These are phyloP conservation scores for Grammothele lineata DNA, from an alignment of 768 basidiomycete genomes.

Conservation along the genomic window DNA sequence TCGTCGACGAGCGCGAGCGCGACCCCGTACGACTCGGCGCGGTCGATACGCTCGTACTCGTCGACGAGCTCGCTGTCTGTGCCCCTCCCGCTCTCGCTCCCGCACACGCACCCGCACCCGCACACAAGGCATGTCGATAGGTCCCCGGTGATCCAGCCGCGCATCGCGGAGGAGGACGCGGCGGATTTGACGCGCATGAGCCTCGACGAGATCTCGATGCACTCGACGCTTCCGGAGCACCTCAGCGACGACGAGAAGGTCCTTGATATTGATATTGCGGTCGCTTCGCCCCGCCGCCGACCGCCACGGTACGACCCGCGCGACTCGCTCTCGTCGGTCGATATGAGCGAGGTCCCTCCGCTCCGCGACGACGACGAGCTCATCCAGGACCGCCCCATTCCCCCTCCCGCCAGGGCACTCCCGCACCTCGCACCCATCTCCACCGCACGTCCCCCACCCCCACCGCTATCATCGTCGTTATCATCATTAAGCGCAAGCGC, in stretches of 20 bases:
- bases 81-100: no score
- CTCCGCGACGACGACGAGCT: conserved; percentile 25
- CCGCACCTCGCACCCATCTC: no score
- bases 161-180: conserved; percentile 30
- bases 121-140: conserved; percentile 8
- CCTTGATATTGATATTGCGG: conserved; percentile 13
- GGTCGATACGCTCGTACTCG: conserved; percentile 24
- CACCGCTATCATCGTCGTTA: no score
- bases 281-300: conserved; percentile 3
- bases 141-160: conserved; percentile 21
- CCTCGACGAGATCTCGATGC: conserved; percentile 25
- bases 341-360: conserved; percentile 28
- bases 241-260: conserved; percentile 20
- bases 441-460: conserved; percentile 1
- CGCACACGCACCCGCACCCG: no score
- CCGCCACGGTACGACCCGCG: conserved; percentile 1
- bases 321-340: conserved; percentile 28
- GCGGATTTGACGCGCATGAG: conserved; percentile 21
- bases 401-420: no score
- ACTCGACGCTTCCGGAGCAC: conserved; percentile 14
- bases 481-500: neutral
- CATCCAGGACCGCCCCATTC: neutral
- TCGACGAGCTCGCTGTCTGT: conserved; percentile 25
- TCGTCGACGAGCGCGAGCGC: conserved; percentile 13
- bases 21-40: conserved; percentile 21